phyloP scores from a whole-genome alignment of 495 filamentous ascomycete genomes.

The Cairneyella variabilis region DNA sequence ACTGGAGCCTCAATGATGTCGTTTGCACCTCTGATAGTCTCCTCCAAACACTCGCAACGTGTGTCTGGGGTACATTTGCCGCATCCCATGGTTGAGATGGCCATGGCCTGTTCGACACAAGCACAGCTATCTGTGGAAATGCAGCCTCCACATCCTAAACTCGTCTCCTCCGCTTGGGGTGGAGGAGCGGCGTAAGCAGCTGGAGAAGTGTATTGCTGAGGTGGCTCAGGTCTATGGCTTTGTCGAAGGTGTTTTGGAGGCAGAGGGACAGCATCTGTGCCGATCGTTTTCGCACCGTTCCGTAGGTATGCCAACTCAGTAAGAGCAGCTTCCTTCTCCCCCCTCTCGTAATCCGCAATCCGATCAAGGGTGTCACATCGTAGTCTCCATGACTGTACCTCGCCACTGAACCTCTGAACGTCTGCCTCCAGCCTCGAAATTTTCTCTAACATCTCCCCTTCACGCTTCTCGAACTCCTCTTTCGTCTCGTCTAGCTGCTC shows the following conservation, averaged over 20 bases:
- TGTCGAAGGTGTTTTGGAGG: slow-evolving; percentile 24
- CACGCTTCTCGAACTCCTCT: slow-evolving; percentile 41
- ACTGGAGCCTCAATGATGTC: neutral
- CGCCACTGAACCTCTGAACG: slow-evolving; percentile 35
- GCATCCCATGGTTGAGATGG: slow-evolving; percentile 49
- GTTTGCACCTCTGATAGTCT: slow-evolving; percentile 40
- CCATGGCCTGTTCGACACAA: slow-evolving; percentile 47
- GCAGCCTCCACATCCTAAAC: slow-evolving; percentile 48
- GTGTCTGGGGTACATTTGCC: slow-evolving; percentile 54
- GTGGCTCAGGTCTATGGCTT: neutral
- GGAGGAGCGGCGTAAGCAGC: neutral
- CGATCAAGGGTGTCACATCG: slow-evolving; percentile 26
- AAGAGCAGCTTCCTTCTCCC: slow-evolving; percentile 25
- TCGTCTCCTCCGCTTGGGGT: neutral
- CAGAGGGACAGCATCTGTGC: slow-evolving; percentile 31
- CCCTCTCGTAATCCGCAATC: slow-evolving; percentile 26
- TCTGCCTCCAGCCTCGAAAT: slow-evolving; percentile 40
- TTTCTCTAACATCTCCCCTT: slow-evolving; percentile 42
- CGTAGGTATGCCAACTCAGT: slow-evolving; percentile 27
- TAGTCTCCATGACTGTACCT: slow-evolving; percentile 25
- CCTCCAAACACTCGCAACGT: slow-evolving; percentile 70
- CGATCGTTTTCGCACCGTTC: slow-evolving; percentile 19
- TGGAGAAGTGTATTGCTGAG: neutral
- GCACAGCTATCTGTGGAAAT: slow-evolving; percentile 43
- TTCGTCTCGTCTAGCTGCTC: slow-evolving; percentile 69